Base-by-base conservation (phyloP, 257 asterid genomes). In the Orobanche coerulescens region DNA sequence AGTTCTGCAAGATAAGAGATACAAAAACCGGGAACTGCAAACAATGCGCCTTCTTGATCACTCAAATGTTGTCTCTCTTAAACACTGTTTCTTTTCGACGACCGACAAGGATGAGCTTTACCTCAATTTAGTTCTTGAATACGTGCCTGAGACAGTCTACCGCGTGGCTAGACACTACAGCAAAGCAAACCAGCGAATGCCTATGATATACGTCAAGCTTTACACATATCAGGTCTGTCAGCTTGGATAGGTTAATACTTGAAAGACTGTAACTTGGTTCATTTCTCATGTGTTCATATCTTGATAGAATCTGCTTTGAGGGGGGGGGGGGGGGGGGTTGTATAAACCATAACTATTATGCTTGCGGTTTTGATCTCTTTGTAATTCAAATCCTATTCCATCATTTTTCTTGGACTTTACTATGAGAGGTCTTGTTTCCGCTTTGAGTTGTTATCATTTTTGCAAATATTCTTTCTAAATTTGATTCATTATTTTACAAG, bases 21-120 rank as follows among this genome's bases (percentile, higher is more conserved):
- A 82, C 53, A 87, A 87, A 69, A 87, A 87, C 63, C 79, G 91
- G 23, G 94, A 87, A 65, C 61, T 87, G 77, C 95, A 87, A 62
- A 82, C 90, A 12, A 87, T 87, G 86, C 86, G 90, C 62, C 86
- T 84, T 58, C 86, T 87, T 26, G 91, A 87, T 78, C 95, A 84
- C 76, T 88, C 95, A 1, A 87, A 82, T 69, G 90, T 87, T 22
- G 83, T 87, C 28, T 79, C 84, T 20, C 85, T 87, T 18, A 87
- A 84, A 65, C 91, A 87, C 66, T 87, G 88, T 76, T 84, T 87
- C 88, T 87, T 84, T 70, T 87, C 91, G 2, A 87, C 88, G 39
- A 84, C 95, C 2, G 94, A 84, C 23, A 84, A 84, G 69, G 91
- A 87, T 48, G 91, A 87, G 68, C 87, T 87, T 47, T 87, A 82